Evolutionary conservation across 345 rosid species (phyloP).

Genomic region (Boechera stricta): DNA sequence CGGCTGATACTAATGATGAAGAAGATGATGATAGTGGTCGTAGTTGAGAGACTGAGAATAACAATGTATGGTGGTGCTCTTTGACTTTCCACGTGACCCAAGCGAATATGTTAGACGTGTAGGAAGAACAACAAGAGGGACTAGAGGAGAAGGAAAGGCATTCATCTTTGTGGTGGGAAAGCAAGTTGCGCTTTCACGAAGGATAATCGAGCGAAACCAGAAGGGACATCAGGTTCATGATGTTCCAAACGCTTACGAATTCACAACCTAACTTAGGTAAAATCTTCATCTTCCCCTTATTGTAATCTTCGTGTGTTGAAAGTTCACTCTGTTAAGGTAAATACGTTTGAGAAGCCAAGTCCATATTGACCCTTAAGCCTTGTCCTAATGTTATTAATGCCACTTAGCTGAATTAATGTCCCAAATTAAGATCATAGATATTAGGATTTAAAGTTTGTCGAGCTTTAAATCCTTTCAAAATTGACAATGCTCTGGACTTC

Average conservation of each 20-base stretch:
- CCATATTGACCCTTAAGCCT: neutral
- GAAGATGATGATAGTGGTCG: conserved; percentile 18
- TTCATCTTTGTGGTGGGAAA: conserved; percentile 88
- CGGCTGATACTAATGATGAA: neutral
- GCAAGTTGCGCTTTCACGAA: conserved; percentile 77
- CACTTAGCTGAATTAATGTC: neutral
- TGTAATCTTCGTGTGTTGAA: neutral
- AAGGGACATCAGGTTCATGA: conserved; percentile 94
- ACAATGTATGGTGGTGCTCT: conserved; percentile 55
- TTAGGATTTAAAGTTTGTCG: too few relatives aligned
- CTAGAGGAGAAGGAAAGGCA: conserved; percentile 85
- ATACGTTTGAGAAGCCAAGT: neutral
- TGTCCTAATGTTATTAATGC: neutral
- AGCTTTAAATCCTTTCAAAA: too few relatives aligned
- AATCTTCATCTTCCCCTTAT: neutral
- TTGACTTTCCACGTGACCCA: conserved; percentile 90
- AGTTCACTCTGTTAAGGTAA: neutral
- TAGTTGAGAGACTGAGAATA: too few relatives aligned
- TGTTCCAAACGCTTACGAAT: conserved; percentile 81
- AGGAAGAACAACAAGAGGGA: conserved; percentile 97
- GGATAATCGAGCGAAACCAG: conserved; percentile 72
- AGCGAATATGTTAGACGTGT: conserved; percentile 95
- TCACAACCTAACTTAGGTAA: conserved; percentile 42
- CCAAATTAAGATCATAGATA: too few relatives aligned
- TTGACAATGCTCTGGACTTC: too few relatives aligned